These are phyloP conservation scores for Leccinum disarticulatum DNA, from an alignment of 768 basidiomycete species.

Conservation along the genomic window DNA sequence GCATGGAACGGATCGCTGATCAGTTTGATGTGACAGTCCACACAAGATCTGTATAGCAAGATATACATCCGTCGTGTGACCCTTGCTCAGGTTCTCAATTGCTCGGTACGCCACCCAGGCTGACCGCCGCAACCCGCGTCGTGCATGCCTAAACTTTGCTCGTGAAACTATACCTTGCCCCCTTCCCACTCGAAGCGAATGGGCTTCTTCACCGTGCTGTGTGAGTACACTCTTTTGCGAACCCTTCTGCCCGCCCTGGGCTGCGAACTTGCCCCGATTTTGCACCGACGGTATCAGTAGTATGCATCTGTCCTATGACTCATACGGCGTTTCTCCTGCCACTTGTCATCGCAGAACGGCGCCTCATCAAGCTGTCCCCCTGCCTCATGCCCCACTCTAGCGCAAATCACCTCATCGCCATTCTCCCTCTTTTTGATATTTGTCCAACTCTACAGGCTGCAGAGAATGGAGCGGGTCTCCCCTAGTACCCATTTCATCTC, in stretches of 20 bases:
- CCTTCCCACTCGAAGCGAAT: constrained; percentile 7
- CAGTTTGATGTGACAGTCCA: constrained; percentile 2
- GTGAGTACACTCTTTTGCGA: constrained; percentile 4
- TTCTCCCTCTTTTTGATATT: constrained; percentile 16
- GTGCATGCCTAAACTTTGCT: background rate
- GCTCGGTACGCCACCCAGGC: constrained; percentile 9
- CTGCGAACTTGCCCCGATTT: constrained; percentile 14
- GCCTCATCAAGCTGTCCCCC: background rate
- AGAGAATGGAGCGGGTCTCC: constrained; percentile 20
- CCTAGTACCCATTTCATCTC: constrained; percentile 31
- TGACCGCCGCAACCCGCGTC: background rate
- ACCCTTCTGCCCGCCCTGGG: constrained; percentile 7
- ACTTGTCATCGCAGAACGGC: background rate
- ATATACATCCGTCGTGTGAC: background rate
- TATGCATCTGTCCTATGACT: constrained; percentile 9
- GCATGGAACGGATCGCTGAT: constrained; percentile 12
- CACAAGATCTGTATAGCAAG: constrained; percentile 16
- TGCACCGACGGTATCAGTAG: constrained; percentile 12
- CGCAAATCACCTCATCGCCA: constrained; percentile 21
- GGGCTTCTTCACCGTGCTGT: constrained; percentile 1
- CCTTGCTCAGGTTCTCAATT: background rate
- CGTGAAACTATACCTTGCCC: background rate
- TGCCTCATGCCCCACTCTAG: constrained; percentile 21
- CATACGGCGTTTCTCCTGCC: constrained; percentile 13
- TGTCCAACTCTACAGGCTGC: constrained; percentile 12